Conservation (phyloP, 2,329 filamentous ascomycete species). For the Herpomyces periplanetae region DNA sequence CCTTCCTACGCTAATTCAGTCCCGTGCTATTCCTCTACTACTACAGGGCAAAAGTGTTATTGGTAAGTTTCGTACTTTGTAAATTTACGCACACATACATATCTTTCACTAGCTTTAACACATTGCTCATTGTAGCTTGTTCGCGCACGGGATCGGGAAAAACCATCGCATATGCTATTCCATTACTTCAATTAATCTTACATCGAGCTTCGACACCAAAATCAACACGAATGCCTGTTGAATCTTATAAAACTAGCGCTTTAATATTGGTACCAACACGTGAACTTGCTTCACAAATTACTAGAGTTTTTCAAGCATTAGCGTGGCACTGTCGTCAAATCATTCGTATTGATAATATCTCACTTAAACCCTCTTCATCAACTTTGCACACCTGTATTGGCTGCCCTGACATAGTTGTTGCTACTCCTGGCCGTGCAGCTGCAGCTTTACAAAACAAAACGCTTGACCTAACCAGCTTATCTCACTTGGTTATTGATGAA, state of each 20-base stretch:
- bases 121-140: conserved; percentile 16
- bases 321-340: conserved; percentile 51
- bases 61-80: conserved; percentile 7
- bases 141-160: conserved; percentile 88
- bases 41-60: conserved; percentile 60
- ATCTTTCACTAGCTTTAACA: conserved; percentile 2
- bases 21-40: conserved; percentile 48
- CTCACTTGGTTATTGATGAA: conserved; percentile 59
- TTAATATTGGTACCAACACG: conserved; percentile 74
- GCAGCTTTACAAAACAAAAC: conserved; percentile 32
- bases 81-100: no score
- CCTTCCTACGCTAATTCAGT: conserved; percentile 56
- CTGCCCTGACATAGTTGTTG: conserved; percentile 70
- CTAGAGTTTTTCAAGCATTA: conserved; percentile 33
- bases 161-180: conserved; percentile 75
- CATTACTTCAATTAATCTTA: conserved; percentile 47
- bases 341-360: conserved; percentile 43
- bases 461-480: conserved; percentile 26
- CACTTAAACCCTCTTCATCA: conserved; percentile 46
- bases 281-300: conserved; percentile 69
- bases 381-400: no score
- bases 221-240: conserved; percentile 12
- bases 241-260: conserved; percentile 20
- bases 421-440: conserved; percentile 51
- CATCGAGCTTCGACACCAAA: no score